Base-by-base conservation (phyloP, 352 stramenopile genomes). In the Pythium sukuiense region DNA sequence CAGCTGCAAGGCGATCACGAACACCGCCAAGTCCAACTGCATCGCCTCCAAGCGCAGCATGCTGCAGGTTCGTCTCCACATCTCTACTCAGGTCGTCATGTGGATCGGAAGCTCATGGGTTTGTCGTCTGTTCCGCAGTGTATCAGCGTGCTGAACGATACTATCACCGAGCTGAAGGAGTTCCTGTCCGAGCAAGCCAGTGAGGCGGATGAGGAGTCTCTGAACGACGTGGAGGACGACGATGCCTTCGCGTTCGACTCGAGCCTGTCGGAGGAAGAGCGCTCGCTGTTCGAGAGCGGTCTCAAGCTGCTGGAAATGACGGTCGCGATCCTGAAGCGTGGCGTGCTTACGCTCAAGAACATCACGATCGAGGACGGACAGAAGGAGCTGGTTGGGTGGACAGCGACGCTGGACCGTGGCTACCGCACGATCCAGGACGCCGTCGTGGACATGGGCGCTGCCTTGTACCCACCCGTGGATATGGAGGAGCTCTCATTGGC, bases 31-130 rank as follows among this genome's bases (percentile, higher is more conserved):
- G 74, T 96, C 87, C 32, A 96, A 96, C 67, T 92, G 85, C 58
- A 82, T 93, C 30, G 84, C 87, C 8, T 93, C 86, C 27, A 93
- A 94, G 72, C 82, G 85, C 55, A 88, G 83, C 52, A 96, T 94
- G 87, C 65, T 96, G 7, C 84, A 95, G 80, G 83, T 89, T 48
- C n/a, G 70, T 29, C n/a, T 27, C 57, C 2, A 20, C 11, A 1
- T 48, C 32, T 52, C 43, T 46, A 11, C 37, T 56, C 14, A 39
- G 14, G 16, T 18, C 20, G 16, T 20, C 5, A 29, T 48, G 32
- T 53, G 63, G 26, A 27, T 45, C 13, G 3, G 18, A 63, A 30
- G 29, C 20, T 63, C 14, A 59, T n/a, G 5, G 1, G 13, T 3
- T 48, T 12, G 35, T 43, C 16, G 11, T 67, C 16, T 30, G 43